Evolutionary conservation across 768 basidiomycete species (phyloP), one percentile per base, ranked within the genome.

Genomic region (Boletus rubescentipes): DNA sequence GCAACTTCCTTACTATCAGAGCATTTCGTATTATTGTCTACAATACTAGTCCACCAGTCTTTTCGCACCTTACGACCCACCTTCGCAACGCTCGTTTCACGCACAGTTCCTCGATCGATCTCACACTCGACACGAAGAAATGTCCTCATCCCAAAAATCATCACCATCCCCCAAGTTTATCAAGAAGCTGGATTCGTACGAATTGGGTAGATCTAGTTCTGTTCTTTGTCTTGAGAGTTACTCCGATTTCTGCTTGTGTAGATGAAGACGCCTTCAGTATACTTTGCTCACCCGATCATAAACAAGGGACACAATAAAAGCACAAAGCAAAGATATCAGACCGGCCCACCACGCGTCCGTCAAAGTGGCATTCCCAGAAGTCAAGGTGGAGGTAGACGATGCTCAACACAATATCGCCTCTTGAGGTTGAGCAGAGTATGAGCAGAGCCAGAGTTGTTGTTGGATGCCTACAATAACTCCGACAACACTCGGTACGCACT

Each of bases 131-230:
- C 5, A n/a, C n/a, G n/a, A n/a, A n/a, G 34, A 37, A 9, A 11
- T 11, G 8, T 29, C 54, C 9, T 34, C 44, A 9, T 32, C 50
- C 21, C 16, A 12, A 29, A 7, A 20, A 20, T 31, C 44, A 2
- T 20, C 49, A 5, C 39, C 61, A n/a, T 52, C 34, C 5, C 38
- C 37, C 10, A 70, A 64, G 39, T 55, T 63, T 16, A 23, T 67
- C 34, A 69, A 57, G 40, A 69, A 69, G 38, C 35, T 67, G 3
- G 69, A 69, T 46, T 69, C 67, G 0, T 71, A 71, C 6, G 67
- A 69, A 35, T 23, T 67, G 18, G 67, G 69, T 58, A 16, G 44
- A 41, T 37, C 6, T 11, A 3, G 12, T 2, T 5, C 4, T 20
- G 18, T 16, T 36, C 1, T 1, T 40, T 7, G 5, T 34, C 18